Conservation (phyloP, 2,329 filamentous ascomycete species). For the Exophiala oligosperma region DNA sequence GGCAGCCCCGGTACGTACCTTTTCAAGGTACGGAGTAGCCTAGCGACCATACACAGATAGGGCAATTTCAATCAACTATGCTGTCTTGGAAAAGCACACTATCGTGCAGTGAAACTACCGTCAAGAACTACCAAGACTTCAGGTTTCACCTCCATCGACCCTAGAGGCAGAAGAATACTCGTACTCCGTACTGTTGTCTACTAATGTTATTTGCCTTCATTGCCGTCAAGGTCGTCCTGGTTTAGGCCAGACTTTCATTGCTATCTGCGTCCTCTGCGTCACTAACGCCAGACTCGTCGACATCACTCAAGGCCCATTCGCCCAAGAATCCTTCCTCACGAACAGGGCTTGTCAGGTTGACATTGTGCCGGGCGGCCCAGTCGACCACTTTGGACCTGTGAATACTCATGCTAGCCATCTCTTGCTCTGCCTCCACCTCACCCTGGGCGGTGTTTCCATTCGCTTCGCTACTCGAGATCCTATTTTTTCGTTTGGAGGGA, state of each 20-base stretch:
- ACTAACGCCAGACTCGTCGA: constrained; percentile 19
- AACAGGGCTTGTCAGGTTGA: constrained; percentile 66
- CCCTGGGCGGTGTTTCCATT: constrained; percentile 38
- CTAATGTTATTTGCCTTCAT: neutral
- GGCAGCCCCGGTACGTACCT: neutral
- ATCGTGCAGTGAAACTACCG: neutral
- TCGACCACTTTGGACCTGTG: constrained; percentile 61
- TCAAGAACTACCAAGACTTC: neutral
- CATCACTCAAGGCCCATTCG: constrained; percentile 54
- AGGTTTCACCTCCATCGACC: neutral
- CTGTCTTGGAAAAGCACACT: neutral
- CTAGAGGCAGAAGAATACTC: too few species aligned
- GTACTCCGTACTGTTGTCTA: too few species aligned
- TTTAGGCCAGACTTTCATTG: neutral
- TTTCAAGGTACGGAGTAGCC: neutral
- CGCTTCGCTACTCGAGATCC: constrained; percentile 41
- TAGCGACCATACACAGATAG: neutral
- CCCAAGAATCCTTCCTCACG: constrained; percentile 74
- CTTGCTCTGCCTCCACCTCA: constrained; percentile 27
- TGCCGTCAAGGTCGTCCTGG: neutral
- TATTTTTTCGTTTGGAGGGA: constrained; percentile 48
- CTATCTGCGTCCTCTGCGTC: constrained; percentile 3
- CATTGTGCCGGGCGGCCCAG: constrained; percentile 65
- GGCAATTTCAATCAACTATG: neutral
- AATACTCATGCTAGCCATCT: constrained; percentile 45